Evolutionary conservation across 371 early-diverging fungal genomes (phyloP), one percentile per base, ranked within the genome.

Genomic region (Syncephalastrum contaminatum): DNA sequence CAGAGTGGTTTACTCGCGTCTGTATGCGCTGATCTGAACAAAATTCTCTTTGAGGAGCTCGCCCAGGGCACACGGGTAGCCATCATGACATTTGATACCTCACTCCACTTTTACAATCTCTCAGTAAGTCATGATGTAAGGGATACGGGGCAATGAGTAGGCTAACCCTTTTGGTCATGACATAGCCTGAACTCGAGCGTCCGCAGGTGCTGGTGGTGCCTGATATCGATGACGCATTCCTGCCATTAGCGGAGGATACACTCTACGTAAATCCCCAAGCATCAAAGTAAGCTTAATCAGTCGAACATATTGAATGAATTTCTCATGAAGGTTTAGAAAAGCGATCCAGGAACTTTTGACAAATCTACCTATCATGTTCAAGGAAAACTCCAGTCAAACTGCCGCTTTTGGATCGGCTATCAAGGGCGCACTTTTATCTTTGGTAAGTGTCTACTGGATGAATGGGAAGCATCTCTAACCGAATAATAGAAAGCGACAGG

Each of bases 131-230:
- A 13, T 8, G 13, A 20, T 19, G 10, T 51, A 40, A 14, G 21
- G 21, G 40, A 25, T 8, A 30, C 2, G 18, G 14, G 22, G 14
- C 12, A 20, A 27, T 43, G 22, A 43, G n/a, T 21, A 42, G 36
- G 10, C 24, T 46, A 20, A 21, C 54, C 15, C 4, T 15, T 7
- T 8, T 3, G 0, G 15, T 14, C 24, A 18, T 39, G 21, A 53
- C 51, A 3, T 68, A 90, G 88, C 44, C 89, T 1, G 58, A 57
- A 5, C 60, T 91, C 50, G 94, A 91, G 25, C 90, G 94, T 62
- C 88, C 95, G 4, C 92, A 92, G 64, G 94, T 98, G 94, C 78
- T 97, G 81, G 90, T 96, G n/a, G 94, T 98, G 2, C 81, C 94
- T 0, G 99, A 98, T 69, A 69, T 95, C 19, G 66, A 86, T 39